Percentiles rank a stretch among this genome's conserved stretches.
These are phyloP conservation scores for Tephrocybe rancida DNA, from an alignment of 768 basidiomycete genomes.

Conservation along the genomic window DNA sequence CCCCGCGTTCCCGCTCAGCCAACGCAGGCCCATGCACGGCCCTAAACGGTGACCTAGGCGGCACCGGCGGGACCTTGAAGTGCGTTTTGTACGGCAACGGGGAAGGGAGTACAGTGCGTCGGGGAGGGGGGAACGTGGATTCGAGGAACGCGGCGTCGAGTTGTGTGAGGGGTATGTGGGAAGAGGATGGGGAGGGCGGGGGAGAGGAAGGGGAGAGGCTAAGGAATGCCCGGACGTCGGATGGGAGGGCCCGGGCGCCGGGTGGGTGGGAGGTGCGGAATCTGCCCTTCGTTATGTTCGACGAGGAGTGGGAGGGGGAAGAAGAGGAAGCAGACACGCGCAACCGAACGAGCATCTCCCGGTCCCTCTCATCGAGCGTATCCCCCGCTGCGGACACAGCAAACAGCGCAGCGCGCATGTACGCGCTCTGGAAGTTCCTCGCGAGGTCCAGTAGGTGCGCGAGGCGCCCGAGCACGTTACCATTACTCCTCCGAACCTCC, in stretches of 20 bases:
- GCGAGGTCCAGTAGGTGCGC: slow-evolving; percentile 51
- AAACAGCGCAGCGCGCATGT: slow-evolving; percentile 57
- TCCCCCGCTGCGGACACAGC: slow-evolving; percentile 28
- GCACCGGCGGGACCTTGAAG: slow-evolving; percentile 42
- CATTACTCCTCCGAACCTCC: neutral
- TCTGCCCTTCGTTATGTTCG: neutral
- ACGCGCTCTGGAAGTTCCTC: slow-evolving; percentile 58
- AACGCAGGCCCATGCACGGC: slow-evolving; percentile 18
- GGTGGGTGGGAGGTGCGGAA: neutral
- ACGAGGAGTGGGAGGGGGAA: neutral
- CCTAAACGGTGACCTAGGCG: slow-evolving; percentile 44
- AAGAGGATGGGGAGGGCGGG: slow-evolving; percentile 4
- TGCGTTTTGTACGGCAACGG: slow-evolving; percentile 33
- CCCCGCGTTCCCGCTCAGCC: neutral
- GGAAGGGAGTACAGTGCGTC: slow-evolving; percentile 29
- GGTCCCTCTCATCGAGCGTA: neutral
- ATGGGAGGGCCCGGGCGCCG: slow-evolving; percentile 2
- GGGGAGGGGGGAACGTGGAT: neutral
- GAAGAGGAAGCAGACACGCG: neutral
- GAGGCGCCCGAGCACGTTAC: slow-evolving; percentile 25
- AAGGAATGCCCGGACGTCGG: slow-evolving; percentile 10
- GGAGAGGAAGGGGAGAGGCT: neutral
- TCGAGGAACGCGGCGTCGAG: slow-evolving; percentile 17
- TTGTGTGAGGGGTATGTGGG: slow-evolving; percentile 36
- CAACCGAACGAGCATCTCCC: neutral